These are phyloP conservation scores for Sugiyamaella marilandica DNA, from an alignment of 805 yeast genomes.

Conservation along the genomic window DNA sequence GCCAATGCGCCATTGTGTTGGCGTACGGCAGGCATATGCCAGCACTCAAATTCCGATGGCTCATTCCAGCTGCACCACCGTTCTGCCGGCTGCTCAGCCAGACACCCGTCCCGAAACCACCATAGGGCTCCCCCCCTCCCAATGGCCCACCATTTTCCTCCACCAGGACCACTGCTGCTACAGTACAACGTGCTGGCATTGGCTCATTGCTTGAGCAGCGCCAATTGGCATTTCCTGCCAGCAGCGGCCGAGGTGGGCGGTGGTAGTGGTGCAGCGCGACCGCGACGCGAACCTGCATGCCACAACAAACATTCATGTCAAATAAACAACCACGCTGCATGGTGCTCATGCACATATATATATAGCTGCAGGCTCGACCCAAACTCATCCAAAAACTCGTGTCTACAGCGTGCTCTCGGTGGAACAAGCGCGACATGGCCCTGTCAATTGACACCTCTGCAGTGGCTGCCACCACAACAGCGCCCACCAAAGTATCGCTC, in stretches of 20 bases:
- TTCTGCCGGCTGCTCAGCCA: not conserved
- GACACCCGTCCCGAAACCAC: too few relatives aligned
- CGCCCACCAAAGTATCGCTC: not conserved
- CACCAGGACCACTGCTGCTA: too few relatives aligned
- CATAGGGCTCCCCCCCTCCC: too few relatives aligned
- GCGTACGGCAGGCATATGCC: not conserved
- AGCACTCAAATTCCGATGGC: conserved; percentile 3
- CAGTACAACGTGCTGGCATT: not conserved
- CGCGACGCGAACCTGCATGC: conserved; percentile 5
- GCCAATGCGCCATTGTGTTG: not conserved
- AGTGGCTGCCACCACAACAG: not conserved
- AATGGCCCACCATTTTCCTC: too few relatives aligned
- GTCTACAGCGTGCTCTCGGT: not conserved
- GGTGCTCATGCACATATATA: not conserved
- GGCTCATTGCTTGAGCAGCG: not conserved
- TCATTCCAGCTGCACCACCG: not conserved
- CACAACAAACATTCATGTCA: conserved; percentile 4
- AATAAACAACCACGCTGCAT: not conserved
- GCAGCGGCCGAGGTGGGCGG: too few relatives aligned
- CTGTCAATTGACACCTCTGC: not conserved
- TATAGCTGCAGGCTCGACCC: not conserved
- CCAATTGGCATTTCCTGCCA: not conserved
- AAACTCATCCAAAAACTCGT: not conserved
- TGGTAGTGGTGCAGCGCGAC: not conserved
- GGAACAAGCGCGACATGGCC: not conserved